Conservation (phyloP, 352 stramenopile species). For the Pythium sukuiense region DNA sequence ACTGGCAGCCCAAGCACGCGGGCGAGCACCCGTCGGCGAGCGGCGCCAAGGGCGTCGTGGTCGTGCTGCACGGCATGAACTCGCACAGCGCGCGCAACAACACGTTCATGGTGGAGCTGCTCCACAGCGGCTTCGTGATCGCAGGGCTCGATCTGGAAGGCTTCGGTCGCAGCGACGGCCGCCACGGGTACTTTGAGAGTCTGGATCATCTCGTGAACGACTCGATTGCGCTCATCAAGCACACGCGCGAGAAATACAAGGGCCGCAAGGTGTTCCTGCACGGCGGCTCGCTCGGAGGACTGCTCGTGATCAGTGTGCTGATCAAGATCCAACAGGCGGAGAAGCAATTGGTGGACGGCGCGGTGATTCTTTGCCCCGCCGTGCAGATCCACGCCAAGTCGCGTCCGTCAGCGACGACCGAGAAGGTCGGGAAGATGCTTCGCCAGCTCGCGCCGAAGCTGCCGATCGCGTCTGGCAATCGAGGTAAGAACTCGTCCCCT, state of each 20-base stretch:
- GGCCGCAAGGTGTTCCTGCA: constrained; percentile 70
- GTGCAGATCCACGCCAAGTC: constrained; percentile 67
- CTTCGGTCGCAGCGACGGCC: constrained; percentile 72
- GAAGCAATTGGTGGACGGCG: constrained; percentile 53
- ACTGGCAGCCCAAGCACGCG: constrained; percentile 61
- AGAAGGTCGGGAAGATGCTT: constrained; percentile 51
- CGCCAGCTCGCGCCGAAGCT: constrained; percentile 64
- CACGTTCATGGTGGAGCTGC: constrained; percentile 67
- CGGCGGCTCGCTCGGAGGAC: constrained; percentile 68
- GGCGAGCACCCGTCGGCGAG: constrained; percentile 25
- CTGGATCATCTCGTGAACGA: constrained; percentile 63
- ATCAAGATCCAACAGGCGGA: constrained; percentile 39
- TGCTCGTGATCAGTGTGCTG: constrained; percentile 63
- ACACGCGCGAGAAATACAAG: constrained; percentile 62
- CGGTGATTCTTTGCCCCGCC: constrained; percentile 67
- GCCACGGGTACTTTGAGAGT: constrained; percentile 76
- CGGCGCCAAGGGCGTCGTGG: constrained; percentile 49
- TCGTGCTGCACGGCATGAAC: constrained; percentile 77
- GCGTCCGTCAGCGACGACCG: constrained; percentile 43
- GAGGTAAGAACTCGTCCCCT: constrained; percentile 59
- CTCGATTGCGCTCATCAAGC: constrained; percentile 57
- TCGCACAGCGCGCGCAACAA: constrained; percentile 80
- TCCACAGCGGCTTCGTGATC: constrained; percentile 64
- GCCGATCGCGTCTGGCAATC: constrained; percentile 56
- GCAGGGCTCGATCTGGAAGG: constrained; percentile 70